These are phyloP conservation scores for Syncephalis fuscata DNA, from an alignment of 371 early-diverging fungal species.

Conservation along the genomic window DNA sequence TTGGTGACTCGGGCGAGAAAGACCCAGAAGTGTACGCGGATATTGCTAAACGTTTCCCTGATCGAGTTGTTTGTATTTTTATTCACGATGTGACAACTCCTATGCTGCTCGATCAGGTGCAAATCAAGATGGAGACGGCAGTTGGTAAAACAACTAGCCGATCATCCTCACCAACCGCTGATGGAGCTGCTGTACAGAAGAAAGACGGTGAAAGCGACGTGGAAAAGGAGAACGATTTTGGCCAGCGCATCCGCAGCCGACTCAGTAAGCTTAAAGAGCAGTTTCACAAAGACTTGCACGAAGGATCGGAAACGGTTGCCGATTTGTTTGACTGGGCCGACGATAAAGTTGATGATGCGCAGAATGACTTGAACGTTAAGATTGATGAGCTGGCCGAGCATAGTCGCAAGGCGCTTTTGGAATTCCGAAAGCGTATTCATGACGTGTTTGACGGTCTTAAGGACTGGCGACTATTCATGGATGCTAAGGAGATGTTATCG, in stretches of 20 bases:
- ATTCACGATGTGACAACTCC: conserved; percentile 61
- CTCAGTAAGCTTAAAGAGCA: no score
- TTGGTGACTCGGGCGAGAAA: conserved; percentile 84
- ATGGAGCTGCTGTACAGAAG: no score
- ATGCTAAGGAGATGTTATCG: background rate
- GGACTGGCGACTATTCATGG: no score
- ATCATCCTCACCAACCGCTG: no score
- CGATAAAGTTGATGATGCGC: background rate
- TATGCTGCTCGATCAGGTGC: no score
- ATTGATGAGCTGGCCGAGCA: background rate
- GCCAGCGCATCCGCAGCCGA: background rate
- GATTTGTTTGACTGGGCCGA: conserved; percentile 3
- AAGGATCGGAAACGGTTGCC: conserved; percentile 1
- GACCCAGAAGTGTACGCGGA: conserved; percentile 67
- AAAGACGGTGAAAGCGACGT: conserved; percentile 8
- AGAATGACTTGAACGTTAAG: background rate
- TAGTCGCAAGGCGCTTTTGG: background rate
- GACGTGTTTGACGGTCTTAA: no score
- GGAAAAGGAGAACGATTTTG: conserved; percentile 3
- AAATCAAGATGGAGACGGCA: no score
- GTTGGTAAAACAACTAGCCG: background rate
- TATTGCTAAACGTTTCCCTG: conserved; percentile 37
- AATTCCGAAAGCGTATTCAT: no score
- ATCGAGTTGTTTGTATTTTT: conserved; percentile 57
- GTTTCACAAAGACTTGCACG: no score